These are phyloP conservation scores for Sporothrix sp. DNA, from an alignment of 2,329 filamentous ascomycete species.

Conservation along the genomic window DNA sequence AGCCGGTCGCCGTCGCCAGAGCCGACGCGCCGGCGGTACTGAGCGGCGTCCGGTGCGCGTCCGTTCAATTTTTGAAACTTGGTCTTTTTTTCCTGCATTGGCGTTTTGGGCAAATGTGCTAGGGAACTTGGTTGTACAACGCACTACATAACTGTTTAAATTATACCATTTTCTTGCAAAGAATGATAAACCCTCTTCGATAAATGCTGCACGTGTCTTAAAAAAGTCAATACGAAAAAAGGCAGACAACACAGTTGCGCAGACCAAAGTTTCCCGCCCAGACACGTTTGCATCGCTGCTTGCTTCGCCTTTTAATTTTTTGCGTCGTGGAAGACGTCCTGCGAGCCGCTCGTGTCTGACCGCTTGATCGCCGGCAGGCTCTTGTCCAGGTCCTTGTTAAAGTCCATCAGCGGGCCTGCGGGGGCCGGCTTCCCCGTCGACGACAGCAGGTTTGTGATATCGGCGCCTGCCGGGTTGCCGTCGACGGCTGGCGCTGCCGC, in stretches of 20 bases:
- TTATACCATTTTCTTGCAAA: not conserved
- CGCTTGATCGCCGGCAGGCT: constrained; percentile 32
- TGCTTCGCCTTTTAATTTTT: not conserved
- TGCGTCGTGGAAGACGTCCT: constrained; percentile 24
- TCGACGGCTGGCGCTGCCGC: not conserved
- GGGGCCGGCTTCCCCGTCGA: constrained; percentile 36
- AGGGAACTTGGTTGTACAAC: not conserved
- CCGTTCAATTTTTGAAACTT: too few species aligned
- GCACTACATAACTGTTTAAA: not conserved
- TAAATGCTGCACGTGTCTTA: too few species aligned
- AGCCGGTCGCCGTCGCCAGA: constrained; percentile 80
- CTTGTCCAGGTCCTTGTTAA: constrained; percentile 44
- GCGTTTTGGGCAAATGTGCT: not conserved
- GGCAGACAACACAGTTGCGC: not conserved
- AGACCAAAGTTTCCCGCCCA: not conserved
- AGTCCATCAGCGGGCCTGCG: constrained; percentile 46
- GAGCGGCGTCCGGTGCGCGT: too few species aligned
- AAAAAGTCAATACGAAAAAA: not conserved
- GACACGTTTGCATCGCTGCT: constrained; percentile 4
- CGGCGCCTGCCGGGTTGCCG: constrained; percentile 11
- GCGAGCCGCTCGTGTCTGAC: constrained; percentile 28
- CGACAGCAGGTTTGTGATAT: constrained; percentile 34
- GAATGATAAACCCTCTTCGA: too few species aligned
- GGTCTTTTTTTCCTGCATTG: constrained; percentile 1
- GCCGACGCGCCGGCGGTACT: constrained; percentile 63